Percentiles rank a stretch among this genome's conserved stretches.
Conservation (phyloP, 2,329 filamentous ascomycete species). For the Magnaporthales sp. region DNA sequence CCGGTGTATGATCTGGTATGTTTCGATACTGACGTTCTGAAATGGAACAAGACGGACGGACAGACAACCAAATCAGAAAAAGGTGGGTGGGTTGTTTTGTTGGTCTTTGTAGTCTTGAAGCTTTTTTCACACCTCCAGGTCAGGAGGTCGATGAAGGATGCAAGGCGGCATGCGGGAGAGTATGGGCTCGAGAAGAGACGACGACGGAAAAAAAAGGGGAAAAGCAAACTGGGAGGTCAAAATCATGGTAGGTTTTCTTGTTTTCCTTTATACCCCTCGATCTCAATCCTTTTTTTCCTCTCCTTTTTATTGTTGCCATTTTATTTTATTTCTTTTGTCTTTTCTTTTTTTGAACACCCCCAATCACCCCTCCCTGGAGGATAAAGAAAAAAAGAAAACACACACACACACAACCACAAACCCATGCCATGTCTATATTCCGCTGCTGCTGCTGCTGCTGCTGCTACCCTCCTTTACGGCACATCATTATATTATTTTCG, state of each 20-base stretch:
- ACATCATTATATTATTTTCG: not conserved
- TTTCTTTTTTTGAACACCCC: not conserved
- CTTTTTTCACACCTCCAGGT: not conserved
- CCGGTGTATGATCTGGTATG: not conserved
- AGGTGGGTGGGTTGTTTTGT: not conserved
- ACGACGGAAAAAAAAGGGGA: not conserved
- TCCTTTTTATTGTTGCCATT: not conserved
- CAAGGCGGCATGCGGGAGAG: not conserved
- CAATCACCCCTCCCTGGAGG: not conserved
- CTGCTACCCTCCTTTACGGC: not conserved
- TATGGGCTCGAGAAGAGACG: not conserved
- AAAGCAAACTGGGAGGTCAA: not conserved
- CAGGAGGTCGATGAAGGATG: not conserved
- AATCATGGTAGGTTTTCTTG: not conserved
- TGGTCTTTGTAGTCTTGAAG: not conserved
- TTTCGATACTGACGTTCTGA: not conserved
- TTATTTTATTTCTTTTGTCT: not conserved
- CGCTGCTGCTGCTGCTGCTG: not conserved
- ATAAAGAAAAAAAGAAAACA: not conserved
- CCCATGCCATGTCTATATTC: not conserved
- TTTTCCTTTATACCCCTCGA: constrained; percentile 2
- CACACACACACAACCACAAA: not conserved
- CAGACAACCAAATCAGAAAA: not conserved
- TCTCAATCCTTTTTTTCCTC: not conserved
- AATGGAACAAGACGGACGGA: not conserved